Evolutionary conservation across 495 filamentous ascomycete genomes (phyloP).

Genomic region (Stereocaulon alpinum): DNA sequence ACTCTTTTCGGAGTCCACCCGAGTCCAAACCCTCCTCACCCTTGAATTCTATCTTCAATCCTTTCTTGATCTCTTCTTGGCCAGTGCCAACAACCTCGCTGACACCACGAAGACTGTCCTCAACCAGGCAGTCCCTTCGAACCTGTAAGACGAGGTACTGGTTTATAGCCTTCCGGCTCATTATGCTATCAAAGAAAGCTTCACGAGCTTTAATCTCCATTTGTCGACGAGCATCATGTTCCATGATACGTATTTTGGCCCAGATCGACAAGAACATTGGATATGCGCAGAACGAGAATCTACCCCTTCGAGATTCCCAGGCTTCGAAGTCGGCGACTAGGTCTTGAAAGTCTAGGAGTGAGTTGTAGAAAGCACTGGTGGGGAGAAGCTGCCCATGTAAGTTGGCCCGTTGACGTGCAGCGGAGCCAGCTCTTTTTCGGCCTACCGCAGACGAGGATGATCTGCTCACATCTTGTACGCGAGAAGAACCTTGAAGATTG

Average conservation of each 20-base stretch:
- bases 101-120: constrained; percentile 78
- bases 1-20: constrained; percentile 86
- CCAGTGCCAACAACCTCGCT: constrained; percentile 79
- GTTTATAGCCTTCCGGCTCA: constrained; percentile 60
- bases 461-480: not conserved
- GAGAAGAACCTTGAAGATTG: constrained; percentile 47
- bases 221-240: constrained; percentile 81
- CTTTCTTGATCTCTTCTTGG: constrained; percentile 87
- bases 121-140: constrained; percentile 78
- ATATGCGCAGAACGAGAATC: constrained; percentile 88
- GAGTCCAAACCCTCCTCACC: constrained; percentile 92
- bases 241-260: constrained; percentile 86
- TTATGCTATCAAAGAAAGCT: constrained; percentile 83
- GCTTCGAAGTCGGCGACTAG: constrained; percentile 79
- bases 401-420: constrained; percentile 34
- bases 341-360: constrained; percentile 73
- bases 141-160: constrained; percentile 75
- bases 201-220: constrained; percentile 87
- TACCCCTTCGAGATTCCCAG: constrained; percentile 68
- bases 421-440: constrained; percentile 24
- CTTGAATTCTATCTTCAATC: constrained; percentile 72
- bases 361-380: constrained; percentile 81
- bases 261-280: constrained; percentile 91
- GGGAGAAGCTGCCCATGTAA: constrained; percentile 56
- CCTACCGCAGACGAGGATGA: constrained; percentile 15